Evolutionary conservation across 139 green algal genomes (phyloP).

Genomic region (Coelastrella sp.): DNA sequence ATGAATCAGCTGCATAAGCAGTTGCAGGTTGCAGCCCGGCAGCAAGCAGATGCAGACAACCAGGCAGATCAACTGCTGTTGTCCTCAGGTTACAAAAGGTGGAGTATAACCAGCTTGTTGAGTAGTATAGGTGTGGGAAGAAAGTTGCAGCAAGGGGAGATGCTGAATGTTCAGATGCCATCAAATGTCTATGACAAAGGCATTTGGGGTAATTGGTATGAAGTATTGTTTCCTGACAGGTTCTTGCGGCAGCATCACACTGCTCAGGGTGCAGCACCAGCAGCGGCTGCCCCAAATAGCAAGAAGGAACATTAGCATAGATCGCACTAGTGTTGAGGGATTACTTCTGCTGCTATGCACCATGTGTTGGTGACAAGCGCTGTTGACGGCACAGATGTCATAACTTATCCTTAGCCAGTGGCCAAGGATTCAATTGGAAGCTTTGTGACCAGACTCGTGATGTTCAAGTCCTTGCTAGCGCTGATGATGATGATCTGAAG

Average conservation of each 20-base stretch:
- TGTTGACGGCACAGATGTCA: no score
- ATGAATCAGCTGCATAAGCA: conserved; percentile 49
- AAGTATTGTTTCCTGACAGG: conserved; percentile 46
- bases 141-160: background rate
- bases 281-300: background rate
- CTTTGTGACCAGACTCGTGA: no score
- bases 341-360: no score
- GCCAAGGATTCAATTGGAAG: no score
- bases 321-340: no score
- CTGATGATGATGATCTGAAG: no score
- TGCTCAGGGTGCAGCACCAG: conserved; percentile 1
- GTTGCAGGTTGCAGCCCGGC: background rate
- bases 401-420: no score
- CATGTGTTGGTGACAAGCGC: no score
- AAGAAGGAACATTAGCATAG: background rate
- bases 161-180: background rate
- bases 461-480: no score
- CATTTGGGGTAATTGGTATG: conserved; percentile 35
- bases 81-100: no score
- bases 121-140: background rate
- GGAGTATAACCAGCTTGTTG: background rate
- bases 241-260: conserved; percentile 19
- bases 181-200: conserved; percentile 51
- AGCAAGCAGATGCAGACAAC: background rate
- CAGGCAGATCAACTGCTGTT: no score